Evolutionary conservation across 176 grass and related monocot genomes (phyloP).

Genomic region (Thinopyrum elongatum): DNA sequence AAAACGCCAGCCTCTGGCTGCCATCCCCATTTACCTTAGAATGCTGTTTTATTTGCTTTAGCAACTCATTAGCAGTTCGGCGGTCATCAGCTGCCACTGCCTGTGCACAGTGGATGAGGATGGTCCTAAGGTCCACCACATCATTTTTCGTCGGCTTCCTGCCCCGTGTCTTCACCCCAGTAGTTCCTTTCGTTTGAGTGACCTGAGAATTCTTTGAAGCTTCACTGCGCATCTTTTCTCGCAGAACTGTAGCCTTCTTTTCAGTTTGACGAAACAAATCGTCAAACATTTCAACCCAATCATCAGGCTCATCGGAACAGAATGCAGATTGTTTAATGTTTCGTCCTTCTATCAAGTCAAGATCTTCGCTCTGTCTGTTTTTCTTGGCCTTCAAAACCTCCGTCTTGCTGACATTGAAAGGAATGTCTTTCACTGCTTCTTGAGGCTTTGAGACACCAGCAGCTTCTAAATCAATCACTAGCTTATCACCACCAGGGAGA

Average conservation of each 20-base stretch:
- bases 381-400: constrained; percentile 47
- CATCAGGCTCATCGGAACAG: constrained; percentile 61
- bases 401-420: constrained; percentile 19
- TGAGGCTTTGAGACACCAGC: constrained; percentile 25
- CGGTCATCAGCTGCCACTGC: constrained; percentile 92
- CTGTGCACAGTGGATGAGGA: constrained; percentile 92
- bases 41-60: constrained; percentile 94
- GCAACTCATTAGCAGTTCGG: constrained; percentile 69
- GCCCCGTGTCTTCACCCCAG: constrained; percentile 44
- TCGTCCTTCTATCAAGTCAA: constrained; percentile 82
- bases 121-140: constrained; percentile 85
- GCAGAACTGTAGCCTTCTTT: constrained; percentile 67
- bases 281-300: constrained; percentile 84
- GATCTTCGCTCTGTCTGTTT: constrained; percentile 63
- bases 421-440: constrained; percentile 20
- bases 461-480: constrained; percentile 53
- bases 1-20: constrained; percentile 76
- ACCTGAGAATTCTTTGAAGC: constrained; percentile 55
- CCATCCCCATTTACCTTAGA: constrained; percentile 71
- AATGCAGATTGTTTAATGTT: constrained; percentile 81
- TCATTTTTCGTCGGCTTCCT: constrained; percentile 88
- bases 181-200: constrained; percentile 45
- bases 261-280: constrained; percentile 65
- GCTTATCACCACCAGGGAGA: constrained; percentile 44
- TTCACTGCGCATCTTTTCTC: constrained; percentile 70